Conservation (phyloP, 352 stramenopile genomes). For the Elongisporangium prolatum region DNA sequence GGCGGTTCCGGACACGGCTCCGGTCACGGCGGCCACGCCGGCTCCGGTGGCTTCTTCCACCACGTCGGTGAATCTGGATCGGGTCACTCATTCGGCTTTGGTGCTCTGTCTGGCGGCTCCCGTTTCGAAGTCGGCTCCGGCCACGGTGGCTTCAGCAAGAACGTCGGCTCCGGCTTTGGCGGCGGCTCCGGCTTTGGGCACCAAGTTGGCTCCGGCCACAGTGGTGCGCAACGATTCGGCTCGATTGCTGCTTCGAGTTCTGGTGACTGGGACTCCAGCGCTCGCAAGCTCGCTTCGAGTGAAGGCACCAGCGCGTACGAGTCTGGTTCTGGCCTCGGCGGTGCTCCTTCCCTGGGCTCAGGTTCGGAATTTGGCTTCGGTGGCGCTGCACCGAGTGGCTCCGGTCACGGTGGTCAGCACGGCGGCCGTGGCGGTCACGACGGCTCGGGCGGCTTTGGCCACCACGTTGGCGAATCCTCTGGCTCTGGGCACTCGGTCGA, state of each 20-base stretch:
- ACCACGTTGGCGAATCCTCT: background rate
- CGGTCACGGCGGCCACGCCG: background rate
- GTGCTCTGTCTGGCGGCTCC: background rate
- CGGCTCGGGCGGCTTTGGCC: background rate
- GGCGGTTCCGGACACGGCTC: background rate
- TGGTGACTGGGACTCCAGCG: background rate
- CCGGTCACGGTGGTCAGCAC: background rate
- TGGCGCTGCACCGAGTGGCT: background rate
- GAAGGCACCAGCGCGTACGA: background rate
- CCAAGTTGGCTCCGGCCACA: background rate
- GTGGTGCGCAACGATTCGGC: background rate
- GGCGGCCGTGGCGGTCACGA: background rate
- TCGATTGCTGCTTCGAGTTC: background rate
- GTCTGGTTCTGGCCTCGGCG: background rate
- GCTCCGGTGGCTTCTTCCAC: background rate
- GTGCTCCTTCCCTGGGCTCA: background rate
- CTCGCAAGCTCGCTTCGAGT: background rate
- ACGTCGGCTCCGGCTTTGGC: background rate
- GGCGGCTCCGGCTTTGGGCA: background rate
- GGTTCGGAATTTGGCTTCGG: background rate
- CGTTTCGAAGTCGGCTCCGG: background rate
- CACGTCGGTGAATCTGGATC: background rate
- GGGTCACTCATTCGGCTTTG: background rate
- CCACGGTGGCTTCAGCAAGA: background rate
- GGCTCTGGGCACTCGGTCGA: background rate